Percentiles rank a stretch among this genome's conserved stretches.
Conservation (phyloP, 129 eudicot species). For the Calendula officinalis region DNA sequence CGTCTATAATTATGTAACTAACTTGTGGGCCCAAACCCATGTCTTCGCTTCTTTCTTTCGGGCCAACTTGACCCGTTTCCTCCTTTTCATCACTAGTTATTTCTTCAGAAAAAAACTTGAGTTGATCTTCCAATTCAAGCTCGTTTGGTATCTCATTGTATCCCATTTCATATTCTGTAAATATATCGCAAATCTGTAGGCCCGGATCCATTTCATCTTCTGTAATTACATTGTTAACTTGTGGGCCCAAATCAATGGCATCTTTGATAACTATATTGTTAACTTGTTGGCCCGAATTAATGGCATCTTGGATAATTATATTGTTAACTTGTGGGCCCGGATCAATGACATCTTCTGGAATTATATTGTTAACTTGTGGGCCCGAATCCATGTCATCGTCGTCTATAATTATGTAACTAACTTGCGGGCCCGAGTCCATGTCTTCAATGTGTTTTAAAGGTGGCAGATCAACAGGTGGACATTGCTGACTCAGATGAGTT, state of each 20-base stretch:
- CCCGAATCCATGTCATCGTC: too few species aligned
- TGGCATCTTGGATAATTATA: too few species aligned
- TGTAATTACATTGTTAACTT: too few species aligned
- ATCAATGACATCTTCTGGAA: constrained; percentile 11
- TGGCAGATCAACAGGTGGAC: constrained; percentile 21
- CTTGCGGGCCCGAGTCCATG: constrained; percentile 2
- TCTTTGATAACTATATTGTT: too few species aligned
- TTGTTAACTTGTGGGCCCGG: background rate
- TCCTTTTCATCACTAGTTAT: constrained; percentile 9
- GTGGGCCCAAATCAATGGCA: background rate
- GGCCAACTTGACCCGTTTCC: constrained; percentile 15
- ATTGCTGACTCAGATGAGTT: constrained; percentile 21
- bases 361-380: background rate
- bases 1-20: too few species aligned
- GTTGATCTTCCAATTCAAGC: background rate
- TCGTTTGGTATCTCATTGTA: constrained; percentile 7
- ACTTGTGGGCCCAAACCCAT: background rate
- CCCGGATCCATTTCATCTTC: too few species aligned
- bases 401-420: background rate
- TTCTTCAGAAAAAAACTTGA: constrained; percentile 24
- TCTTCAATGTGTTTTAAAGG: constrained; percentile 18
- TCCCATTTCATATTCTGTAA: background rate
- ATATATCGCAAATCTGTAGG: too few species aligned
- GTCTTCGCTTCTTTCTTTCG: constrained; percentile 23
- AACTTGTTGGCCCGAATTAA: too few species aligned